Base-by-base conservation (phyloP, 495 filamentous ascomycete species). In the Platismatia glauca region DNA sequence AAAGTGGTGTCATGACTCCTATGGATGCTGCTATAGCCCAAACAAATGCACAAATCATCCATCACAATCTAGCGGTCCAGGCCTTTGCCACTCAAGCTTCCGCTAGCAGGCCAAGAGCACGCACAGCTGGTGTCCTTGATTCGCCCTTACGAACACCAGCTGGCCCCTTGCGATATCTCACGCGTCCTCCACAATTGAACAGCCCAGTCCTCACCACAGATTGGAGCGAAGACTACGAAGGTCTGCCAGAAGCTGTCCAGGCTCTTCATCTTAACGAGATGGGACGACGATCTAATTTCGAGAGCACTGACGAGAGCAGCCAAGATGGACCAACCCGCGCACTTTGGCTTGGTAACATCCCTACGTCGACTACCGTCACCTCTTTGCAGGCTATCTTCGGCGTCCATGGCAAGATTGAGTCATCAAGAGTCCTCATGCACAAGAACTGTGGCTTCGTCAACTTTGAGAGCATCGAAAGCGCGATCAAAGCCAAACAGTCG, bases 361-460 rank as follows among this genome's bases (percentile, higher is more conserved):
- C 94, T n/a, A 87, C 93, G 13, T 98, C 94, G 11, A 97, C 94
- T 7, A 98, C 94, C 1, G 89, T 91, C 33, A 93, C 90, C 20
- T 96, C 94, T 3, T 73, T 98, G 53, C 90, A 89, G 57, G 89
- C 91, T 61, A 95, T 97, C 74, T 98, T 98, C 74, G 87, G 88
- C 69, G 77, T 86, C 52, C 95, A 94, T 67, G 94, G 94, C 20
- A 86, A 88, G 29, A 95, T 98, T 68, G 84, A 92, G 67, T 96
- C 93, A 20, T 91, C 90, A 41, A 82, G 94, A 63, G 95, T 98
- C 18, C 79, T 98, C 65, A 96, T 94, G 16, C 94, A 98, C 78
- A 98, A 98, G 83, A 97, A 95, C 71, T 98, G 94, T 72, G 94
- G 94, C 8, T 98, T 98, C 68, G 91, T 98, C 71, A 98, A 98